phyloP scores from a whole-genome alignment of 495 filamentous ascomycete genomes.

The Glutinoglossum americanum region DNA sequence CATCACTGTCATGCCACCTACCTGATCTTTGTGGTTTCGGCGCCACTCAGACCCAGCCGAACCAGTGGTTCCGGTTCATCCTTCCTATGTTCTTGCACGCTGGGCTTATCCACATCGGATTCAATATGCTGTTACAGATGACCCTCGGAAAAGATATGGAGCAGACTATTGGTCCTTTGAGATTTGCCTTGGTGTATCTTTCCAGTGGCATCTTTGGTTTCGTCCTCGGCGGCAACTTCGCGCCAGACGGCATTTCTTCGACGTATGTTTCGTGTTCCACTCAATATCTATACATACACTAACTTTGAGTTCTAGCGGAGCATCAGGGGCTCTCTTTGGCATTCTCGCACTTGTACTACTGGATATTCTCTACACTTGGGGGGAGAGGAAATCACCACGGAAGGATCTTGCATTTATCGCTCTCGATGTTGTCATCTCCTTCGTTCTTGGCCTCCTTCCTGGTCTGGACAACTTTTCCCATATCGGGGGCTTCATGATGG shows the following conservation, averaged over 20 bases:
- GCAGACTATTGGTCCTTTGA: constrained; percentile 57
- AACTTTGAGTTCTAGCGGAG: constrained; percentile 25
- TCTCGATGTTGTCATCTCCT: constrained; percentile 68
- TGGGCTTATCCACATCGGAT: constrained; percentile 80
- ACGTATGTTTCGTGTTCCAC: constrained; percentile 16
- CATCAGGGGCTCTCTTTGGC: constrained; percentile 77
- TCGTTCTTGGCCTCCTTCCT: constrained; percentile 78
- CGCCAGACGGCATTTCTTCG: constrained; percentile 54
- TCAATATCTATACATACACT: background rate
- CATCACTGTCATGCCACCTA: constrained; percentile 40
- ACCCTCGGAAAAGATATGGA: constrained; percentile 83
- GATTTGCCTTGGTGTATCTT: constrained; percentile 77
- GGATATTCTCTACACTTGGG: constrained; percentile 85
- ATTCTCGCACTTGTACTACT: constrained; percentile 72
- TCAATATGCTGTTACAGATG: constrained; percentile 82
- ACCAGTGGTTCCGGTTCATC: constrained; percentile 97
- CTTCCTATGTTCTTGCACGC: constrained; percentile 87
- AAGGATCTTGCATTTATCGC: constrained; percentile 69
- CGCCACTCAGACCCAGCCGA: constrained; percentile 40
- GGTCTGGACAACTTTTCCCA: constrained; percentile 94
- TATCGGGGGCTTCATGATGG: constrained; percentile 90
- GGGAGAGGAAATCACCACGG: constrained; percentile 45
- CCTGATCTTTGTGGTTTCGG: constrained; percentile 63
- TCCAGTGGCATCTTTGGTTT: constrained; percentile 89
- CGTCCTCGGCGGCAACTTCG: constrained; percentile 85